Conservation (phyloP, 2,329 filamentous ascomycete species). For the Ophiostoma australiae region DNA sequence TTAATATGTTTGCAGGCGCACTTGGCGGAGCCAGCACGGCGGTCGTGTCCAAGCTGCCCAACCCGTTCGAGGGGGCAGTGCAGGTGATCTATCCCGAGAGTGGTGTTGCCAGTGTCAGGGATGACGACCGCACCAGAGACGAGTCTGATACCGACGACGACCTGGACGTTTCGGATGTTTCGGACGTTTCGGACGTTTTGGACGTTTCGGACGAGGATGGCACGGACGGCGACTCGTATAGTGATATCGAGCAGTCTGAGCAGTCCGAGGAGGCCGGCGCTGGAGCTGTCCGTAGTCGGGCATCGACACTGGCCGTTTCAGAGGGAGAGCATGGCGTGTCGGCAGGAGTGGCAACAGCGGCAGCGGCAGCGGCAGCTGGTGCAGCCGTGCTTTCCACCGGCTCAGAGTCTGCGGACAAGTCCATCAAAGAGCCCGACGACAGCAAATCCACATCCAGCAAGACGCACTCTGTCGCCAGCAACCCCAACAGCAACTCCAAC, state of each 20-base stretch:
- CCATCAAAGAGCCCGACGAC: slow-evolving; percentile 23
- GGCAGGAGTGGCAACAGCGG: not conserved
- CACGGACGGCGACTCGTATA: slow-evolving; percentile 24
- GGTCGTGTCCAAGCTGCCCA: slow-evolving; percentile 40
- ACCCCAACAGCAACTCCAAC: too few relatives aligned
- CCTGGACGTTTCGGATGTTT: not conserved
- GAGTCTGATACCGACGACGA: not conserved
- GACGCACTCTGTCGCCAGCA: slow-evolving; percentile 26
- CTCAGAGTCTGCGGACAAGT: slow-evolving; percentile 28
- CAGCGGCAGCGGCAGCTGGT: not conserved
- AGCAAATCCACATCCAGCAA: slow-evolving; percentile 37
- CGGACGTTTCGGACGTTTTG: not conserved
- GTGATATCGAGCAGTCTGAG: slow-evolving; percentile 28
- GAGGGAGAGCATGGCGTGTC: not conserved
- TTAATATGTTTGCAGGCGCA: slow-evolving; percentile 52
- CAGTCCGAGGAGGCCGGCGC: not conserved
- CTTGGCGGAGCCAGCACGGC: slow-evolving; percentile 48
- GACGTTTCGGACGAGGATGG: slow-evolving; percentile 1
- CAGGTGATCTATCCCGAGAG: slow-evolving; percentile 20
- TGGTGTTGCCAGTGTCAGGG: not conserved
- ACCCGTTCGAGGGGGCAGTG: slow-evolving; percentile 30
- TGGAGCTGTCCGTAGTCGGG: not conserved
- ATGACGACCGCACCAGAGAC: not conserved
- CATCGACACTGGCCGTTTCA: not conserved
- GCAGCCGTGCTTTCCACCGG: not conserved